phyloP scores from a whole-genome alignment of 768 basidiomycete species.

The Amanita pallidorosea region DNA sequence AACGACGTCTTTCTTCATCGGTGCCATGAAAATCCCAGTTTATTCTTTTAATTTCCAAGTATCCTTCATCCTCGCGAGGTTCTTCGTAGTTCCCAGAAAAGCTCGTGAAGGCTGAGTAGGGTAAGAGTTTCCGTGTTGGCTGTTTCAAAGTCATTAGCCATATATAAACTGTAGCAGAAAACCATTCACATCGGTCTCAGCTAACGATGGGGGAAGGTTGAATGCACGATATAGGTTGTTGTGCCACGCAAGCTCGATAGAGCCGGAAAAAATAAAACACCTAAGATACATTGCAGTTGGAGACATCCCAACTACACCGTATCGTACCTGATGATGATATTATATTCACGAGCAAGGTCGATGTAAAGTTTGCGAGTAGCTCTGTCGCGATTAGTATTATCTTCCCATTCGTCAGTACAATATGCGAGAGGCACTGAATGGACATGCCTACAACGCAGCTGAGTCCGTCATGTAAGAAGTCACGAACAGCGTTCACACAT shows the following conservation, averaged over 20 bases:
- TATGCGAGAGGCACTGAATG: not conserved
- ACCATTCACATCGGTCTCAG: conserved; percentile 27
- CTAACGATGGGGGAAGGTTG: conserved; percentile 37
- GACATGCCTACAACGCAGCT: conserved; percentile 73
- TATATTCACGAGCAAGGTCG: conserved; percentile 45
- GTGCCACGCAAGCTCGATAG: conserved; percentile 81
- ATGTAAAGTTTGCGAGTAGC: conserved; percentile 64
- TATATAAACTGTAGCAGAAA: conserved; percentile 1
- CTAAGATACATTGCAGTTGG: conserved; percentile 22
- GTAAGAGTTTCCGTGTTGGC: conserved; percentile 42
- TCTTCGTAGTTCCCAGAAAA: conserved; percentile 58
- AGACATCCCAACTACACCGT: not conserved
- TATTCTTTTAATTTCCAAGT: conserved; percentile 62
- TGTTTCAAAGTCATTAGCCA: conserved; percentile 13
- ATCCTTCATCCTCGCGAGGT: conserved; percentile 61
- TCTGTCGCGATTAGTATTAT: conserved; percentile 84
- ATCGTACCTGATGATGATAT: conserved; percentile 44
- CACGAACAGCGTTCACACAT: conserved; percentile 58
- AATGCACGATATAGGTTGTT: conserved; percentile 86
- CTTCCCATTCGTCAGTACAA: conserved; percentile 23
- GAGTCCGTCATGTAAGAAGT: conserved; percentile 39
- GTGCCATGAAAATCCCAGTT: conserved; percentile 75
- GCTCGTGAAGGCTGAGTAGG: conserved; percentile 45
- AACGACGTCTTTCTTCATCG: conserved; percentile 56
- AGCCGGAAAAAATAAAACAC: conserved; percentile 67